Conservation (phyloP, 2,329 filamentous ascomycete genomes). For the Fusarium denticulatum region DNA sequence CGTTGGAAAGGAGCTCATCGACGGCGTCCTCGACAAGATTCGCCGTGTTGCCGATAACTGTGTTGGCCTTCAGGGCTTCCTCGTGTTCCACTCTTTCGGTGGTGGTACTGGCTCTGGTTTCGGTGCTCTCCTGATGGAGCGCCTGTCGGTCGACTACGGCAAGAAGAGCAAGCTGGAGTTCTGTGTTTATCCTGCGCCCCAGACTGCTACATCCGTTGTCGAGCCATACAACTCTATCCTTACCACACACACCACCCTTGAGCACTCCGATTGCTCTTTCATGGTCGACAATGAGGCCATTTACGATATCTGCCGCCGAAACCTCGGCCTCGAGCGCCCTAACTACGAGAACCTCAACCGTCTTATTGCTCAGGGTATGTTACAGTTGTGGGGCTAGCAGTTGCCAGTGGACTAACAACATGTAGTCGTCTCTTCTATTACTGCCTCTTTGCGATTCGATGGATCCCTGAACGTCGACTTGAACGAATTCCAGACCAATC, state of each 20-base stretch:
- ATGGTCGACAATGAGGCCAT: constrained; percentile 99
- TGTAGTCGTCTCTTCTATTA: constrained; percentile 95
- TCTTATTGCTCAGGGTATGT: constrained; percentile 90
- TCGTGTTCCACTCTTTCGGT: constrained; percentile 99
- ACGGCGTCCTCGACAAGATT: constrained; percentile 97
- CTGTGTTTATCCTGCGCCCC: constrained; percentile 97
- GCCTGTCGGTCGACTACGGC: constrained; percentile 97
- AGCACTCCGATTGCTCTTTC: constrained; percentile 99
- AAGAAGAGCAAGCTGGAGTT: constrained; percentile 99
- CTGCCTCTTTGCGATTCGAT: constrained; percentile 97
- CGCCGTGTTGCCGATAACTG: constrained; percentile 98
- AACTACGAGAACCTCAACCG: constrained; percentile 99
- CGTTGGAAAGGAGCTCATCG: constrained; percentile 98
- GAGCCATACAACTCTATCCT: constrained; percentile 99
- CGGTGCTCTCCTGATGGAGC: constrained; percentile 98
- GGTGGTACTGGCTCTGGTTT: constrained; percentile 99
- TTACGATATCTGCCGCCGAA: constrained; percentile 98
- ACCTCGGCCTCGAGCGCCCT: constrained; percentile 95
- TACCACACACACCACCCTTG: constrained; percentile 97
- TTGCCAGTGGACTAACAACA: constrained; percentile 33
- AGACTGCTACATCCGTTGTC: constrained; percentile 96
- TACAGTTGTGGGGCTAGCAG: not conserved
- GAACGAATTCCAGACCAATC: constrained; percentile 99
- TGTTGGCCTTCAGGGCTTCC: constrained; percentile 96
- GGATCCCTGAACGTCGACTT: constrained; percentile 99